These are phyloP conservation scores for Acer yangbiense DNA, from an alignment of 345 rosid species.

Conservation along the genomic window DNA sequence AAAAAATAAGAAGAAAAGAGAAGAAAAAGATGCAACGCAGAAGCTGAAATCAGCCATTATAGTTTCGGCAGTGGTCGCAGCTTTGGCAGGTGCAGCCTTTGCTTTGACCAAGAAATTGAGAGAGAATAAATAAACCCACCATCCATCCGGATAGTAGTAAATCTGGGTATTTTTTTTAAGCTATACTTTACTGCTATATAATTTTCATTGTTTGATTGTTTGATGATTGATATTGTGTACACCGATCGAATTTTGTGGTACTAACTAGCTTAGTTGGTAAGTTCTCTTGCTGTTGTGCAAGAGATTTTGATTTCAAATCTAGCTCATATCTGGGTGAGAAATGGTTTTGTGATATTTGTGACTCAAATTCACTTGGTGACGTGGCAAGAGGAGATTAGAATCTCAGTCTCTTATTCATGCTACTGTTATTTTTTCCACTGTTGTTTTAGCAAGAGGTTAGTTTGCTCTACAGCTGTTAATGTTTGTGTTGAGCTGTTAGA, in stretches of 20 bases:
- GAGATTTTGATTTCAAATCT: no score
- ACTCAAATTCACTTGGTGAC: no score
- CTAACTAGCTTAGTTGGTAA: neutral
- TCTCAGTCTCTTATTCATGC: no score
- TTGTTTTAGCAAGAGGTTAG: no score
- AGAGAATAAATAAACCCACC: slow-evolving; percentile 39
- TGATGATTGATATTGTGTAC: neutral
- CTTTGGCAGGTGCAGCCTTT: slow-evolving; percentile 47
- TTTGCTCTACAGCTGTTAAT: no score
- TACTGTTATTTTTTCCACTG: no score
- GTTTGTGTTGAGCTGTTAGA: no score
- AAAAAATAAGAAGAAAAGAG: slow-evolving; percentile 26
- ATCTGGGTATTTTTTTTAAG: neutral
- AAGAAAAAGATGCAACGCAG: slow-evolving; percentile 33
- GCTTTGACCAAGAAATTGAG: slow-evolving; percentile 50
- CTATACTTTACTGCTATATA: neutral
- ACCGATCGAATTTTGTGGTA: neutral
- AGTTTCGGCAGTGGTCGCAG: slow-evolving; percentile 47
- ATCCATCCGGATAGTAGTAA: neutral
- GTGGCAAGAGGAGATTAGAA: no score
- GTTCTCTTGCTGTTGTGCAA: no score
- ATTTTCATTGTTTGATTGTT: neutral
- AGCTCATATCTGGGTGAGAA: no score
- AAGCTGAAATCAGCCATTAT: slow-evolving; percentile 45
- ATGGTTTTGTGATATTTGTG: no score